Evolutionary conservation across 176 grass and related monocot species (phyloP), one percentile per base, ranked within the genome.

Genomic region (Oryza rufipogon): DNA sequence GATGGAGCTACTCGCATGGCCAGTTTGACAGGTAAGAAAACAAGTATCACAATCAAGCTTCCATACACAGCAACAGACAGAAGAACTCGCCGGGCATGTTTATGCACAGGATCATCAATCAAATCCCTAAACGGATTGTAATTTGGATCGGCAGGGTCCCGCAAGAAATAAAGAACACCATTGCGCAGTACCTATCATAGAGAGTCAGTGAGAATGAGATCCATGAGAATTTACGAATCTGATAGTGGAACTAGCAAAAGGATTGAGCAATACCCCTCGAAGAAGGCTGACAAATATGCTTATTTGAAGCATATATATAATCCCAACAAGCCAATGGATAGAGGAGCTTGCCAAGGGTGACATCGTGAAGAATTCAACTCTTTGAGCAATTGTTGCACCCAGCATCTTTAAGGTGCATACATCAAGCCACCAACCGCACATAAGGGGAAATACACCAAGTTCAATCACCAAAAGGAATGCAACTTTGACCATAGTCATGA

Each of bases 341-440:
- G 89, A 93, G 60, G 87, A 94, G 91, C 97, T 99, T 42, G 91
- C 90, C 87, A 99, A 85, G 34, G 91, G 97, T 78, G 97, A 94
- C 46, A 90, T 71, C 11, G 86, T 84, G 71, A 99, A 99, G 85
- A 99, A 99, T 56, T 96, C 97, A 80, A 99, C 86, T 87, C 97
- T 93, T 88, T 99, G 91, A 23, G 88, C 75, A 88, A 99, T 92
- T 89, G 93, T 96, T 61, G 91, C 80, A 75, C 97, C 97, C 78
- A 99, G 47, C 86, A 96, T 99, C 84, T 94, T 99, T 80, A 99
- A 73, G 84, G 97, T 96, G 80, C 97, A 99, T 4, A 99, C 92
- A 89, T 99, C 97, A 83, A 99, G 93, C 93, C 97, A 99, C 97
- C 97, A 99, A 23, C 97, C 97, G 11, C 97, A 99, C 97, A 99